Base-by-base conservation (phyloP, 2,329 filamentous ascomycete genomes). In the Colletotrichum sp. region DNA sequence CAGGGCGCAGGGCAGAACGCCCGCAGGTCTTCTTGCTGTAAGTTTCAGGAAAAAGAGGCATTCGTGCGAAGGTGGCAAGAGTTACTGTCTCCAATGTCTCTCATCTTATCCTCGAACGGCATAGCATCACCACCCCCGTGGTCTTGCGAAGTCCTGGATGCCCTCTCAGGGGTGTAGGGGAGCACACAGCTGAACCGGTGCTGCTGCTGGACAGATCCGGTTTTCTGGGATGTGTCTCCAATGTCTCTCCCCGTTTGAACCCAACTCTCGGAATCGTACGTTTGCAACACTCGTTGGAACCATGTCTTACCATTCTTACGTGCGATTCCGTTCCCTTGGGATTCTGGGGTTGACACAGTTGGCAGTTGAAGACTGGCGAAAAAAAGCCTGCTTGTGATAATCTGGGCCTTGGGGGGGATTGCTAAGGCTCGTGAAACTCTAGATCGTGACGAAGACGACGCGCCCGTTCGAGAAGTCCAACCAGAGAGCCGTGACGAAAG, bases 191-290 rank as follows among this genome's bases (percentile, higher is more conserved):
- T 52, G 64, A 67, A 67, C n/a, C n/a, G 10, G 18, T 49, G 39
- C 5, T 63, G 60, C n/a, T 16, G 34, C 34, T 39, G n/a, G n/a
- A 24, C 32, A 52, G 55, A 24, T 70, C 68, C 68, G 36, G 68
- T 30, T 60, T 60, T 28, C 32, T 69, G 68, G 68, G 55, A 36
- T 32, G 44, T 21, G 44, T 12, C 44, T 52, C n/a, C 30, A 57
- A 67, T 57, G 55, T 69, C 66, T 69, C 66, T 59, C 34, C 68
- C 68, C 68, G 68, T 70, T 70, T 62, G 55, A 70, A 24, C 68
- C 68, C 59, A 63, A 39, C 36, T 39, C 26, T 70, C 68, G 68
- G 57, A 49, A 70, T 52, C 68, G 39, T 70, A 70, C 68, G 68
- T 52, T 70, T 70, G 26, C 68, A 12, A 70, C 44, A 49, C 57